Evolutionary conservation across 768 basidiomycete genomes (phyloP).

Genomic region (Amanita rubescens): DNA sequence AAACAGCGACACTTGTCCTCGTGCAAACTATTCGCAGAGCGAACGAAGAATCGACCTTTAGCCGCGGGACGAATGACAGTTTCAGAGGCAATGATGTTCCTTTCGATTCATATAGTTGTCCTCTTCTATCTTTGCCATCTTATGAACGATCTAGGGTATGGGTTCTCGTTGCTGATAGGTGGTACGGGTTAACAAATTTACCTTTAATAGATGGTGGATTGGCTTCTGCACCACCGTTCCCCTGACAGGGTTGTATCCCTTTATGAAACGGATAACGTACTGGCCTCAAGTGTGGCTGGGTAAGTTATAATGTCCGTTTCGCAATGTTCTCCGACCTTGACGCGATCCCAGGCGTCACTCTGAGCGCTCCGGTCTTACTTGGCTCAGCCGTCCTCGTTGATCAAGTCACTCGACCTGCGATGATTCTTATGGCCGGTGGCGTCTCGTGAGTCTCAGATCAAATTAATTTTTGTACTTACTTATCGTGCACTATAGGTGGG

Average conservation of each 20-base stretch:
- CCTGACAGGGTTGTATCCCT: conserved; percentile 26
- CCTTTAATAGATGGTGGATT: conserved; percentile 13
- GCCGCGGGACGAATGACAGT: conserved; percentile 21
- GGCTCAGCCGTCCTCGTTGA: conserved; percentile 15
- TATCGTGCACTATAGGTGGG: background rate
- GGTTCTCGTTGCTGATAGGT: background rate
- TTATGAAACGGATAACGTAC: conserved; percentile 34
- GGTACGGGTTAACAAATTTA: background rate
- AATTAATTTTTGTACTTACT: background rate
- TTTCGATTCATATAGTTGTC: conserved; percentile 4
- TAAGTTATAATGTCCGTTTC: background rate
- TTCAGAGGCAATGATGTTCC: conserved; percentile 17
- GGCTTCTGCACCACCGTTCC: conserved; percentile 18
- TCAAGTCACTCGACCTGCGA: background rate
- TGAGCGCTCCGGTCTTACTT: background rate
- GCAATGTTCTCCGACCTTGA: too few relatives aligned
- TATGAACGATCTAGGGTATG: background rate
- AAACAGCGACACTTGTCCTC: background rate
- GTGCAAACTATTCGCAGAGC: conserved; percentile 14
- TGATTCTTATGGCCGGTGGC: conserved; percentile 2
- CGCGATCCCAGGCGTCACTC: background rate
- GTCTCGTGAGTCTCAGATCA: background rate
- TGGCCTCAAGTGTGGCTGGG: conserved; percentile 37
- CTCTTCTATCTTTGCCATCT: background rate
- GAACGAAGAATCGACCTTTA: conserved; percentile 25